Conservation (phyloP, 2,329 filamentous ascomycete species). For the Colletotrichum tamarilloi region DNA sequence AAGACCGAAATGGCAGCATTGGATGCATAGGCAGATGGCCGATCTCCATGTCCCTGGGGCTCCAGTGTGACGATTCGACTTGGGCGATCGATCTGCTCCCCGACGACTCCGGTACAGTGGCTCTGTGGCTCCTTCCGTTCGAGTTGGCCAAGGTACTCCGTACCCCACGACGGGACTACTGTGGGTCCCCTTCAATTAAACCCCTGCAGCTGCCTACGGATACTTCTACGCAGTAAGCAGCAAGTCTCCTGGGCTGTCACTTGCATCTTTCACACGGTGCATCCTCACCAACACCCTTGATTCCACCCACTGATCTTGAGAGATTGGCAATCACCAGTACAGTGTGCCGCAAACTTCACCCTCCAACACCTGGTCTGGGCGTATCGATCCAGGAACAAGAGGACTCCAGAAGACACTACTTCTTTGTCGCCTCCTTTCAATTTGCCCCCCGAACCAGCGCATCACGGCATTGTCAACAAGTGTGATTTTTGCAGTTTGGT, state of each 20-base stretch:
- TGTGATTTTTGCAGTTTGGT: neutral
- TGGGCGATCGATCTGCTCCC: constrained; percentile 28
- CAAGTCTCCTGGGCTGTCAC: neutral
- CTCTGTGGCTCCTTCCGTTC: neutral
- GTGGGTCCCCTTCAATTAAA: constrained; percentile 30
- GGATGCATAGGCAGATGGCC: neutral
- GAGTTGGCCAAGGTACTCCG: neutral
- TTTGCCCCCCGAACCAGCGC: constrained; percentile 5
- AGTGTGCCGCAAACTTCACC: neutral
- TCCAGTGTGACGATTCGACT: constrained; percentile 21
- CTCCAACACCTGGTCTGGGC: neutral
- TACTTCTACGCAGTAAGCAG: too few species aligned
- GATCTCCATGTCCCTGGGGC: constrained; percentile 1
- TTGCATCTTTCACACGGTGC: neutral
- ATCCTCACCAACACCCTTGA: neutral
- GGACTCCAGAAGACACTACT: neutral
- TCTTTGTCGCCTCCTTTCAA: constrained; percentile 11
- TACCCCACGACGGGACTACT: constrained; percentile 18
- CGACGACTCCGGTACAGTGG: constrained; percentile 25
- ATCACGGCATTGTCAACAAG: neutral
- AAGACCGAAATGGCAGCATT: neutral
- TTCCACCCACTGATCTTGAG: neutral
- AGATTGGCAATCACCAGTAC: constrained; percentile 3
- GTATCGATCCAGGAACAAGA: neutral
- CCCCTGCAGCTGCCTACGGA: constrained; percentile 19